A percentile compares a stretch with the other conserved stretches of the same genome.
Conservation (phyloP, 192 early-diverging fungal species). For the Chytriomyces sp. region DNA sequence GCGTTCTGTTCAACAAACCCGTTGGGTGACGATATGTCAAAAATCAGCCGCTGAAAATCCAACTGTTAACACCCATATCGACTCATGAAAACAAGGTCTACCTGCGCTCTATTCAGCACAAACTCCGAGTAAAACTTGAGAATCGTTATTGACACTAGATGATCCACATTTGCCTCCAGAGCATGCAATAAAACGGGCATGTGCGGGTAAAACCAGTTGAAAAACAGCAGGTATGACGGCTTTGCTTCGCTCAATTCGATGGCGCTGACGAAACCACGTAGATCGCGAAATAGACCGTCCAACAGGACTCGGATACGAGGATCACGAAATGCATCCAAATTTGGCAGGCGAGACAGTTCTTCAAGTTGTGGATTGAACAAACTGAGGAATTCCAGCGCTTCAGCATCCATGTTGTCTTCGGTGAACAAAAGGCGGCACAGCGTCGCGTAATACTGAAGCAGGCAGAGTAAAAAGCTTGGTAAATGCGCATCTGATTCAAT, state of each 20-base stretch:
- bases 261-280: slow-evolving; percentile 75
- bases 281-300: slow-evolving; percentile 71
- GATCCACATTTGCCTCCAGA: slow-evolving; percentile 69
- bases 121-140: slow-evolving; percentile 83
- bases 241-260: slow-evolving; percentile 55
- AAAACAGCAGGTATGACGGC: slow-evolving; percentile 71
- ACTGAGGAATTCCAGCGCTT: slow-evolving; percentile 75
- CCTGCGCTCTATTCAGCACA: slow-evolving; percentile 70
- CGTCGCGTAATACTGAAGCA: slow-evolving; percentile 72
- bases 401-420: slow-evolving; percentile 62
- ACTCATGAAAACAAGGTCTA: slow-evolving; percentile 6
- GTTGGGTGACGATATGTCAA: slow-evolving; percentile 84
- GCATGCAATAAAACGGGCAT: slow-evolving; percentile 67
- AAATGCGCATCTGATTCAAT: slow-evolving; percentile 31
- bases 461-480: slow-evolving; percentile 4
- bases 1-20: slow-evolving; percentile 50
- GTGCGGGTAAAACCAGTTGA: slow-evolving; percentile 84
- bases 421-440: slow-evolving; percentile 76
- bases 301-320: slow-evolving; percentile 13
- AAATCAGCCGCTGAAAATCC: slow-evolving; percentile 71
- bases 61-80: neutral
- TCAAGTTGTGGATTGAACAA: slow-evolving; percentile 67
- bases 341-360: slow-evolving; percentile 33
- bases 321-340: slow-evolving; percentile 17
- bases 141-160: slow-evolving; percentile 70